A percentile compares a stretch with the other conserved stretches of the same genome.
Conservation (phyloP, 495 filamentous ascomycete species). For the Jackrogersella minutella region DNA sequence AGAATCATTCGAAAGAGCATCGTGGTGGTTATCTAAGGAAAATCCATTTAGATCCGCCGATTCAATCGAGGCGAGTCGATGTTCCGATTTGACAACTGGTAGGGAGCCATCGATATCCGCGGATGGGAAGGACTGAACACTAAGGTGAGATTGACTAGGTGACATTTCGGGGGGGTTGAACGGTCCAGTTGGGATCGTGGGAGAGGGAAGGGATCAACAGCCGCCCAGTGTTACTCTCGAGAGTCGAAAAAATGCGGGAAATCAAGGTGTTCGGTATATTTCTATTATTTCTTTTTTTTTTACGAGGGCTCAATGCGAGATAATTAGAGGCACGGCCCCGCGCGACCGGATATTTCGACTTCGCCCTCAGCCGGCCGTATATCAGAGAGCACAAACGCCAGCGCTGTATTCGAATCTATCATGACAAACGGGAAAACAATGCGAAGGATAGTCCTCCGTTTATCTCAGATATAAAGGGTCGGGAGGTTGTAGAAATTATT, state of each 20-base stretch:
- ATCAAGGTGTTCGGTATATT: too few species aligned
- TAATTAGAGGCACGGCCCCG: slow-evolving; percentile 30
- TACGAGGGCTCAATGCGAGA: slow-evolving; percentile 10
- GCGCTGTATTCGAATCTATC: slow-evolving; percentile 31
- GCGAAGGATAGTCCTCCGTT: slow-evolving; percentile 11
- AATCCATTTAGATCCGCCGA: slow-evolving; percentile 44
- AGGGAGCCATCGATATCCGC: slow-evolving; percentile 43
- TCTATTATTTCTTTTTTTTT: too few species aligned
- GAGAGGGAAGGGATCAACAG: slow-evolving; percentile 40
- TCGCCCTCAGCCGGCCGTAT: slow-evolving; percentile 41
- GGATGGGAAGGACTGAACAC: slow-evolving; percentile 40
- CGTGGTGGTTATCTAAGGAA: slow-evolving; percentile 43
- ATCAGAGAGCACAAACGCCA: slow-evolving; percentile 40
- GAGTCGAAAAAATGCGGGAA: slow-evolving; percentile 7
- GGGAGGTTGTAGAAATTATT: neutral
- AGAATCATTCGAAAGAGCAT: slow-evolving; percentile 37
- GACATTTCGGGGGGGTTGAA: slow-evolving; percentile 43
- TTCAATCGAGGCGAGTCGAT: slow-evolving; percentile 32
- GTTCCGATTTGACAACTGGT: slow-evolving; percentile 37
- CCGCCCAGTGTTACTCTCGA: slow-evolving; percentile 32
- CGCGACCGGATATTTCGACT: slow-evolving; percentile 41
- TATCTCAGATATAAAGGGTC: neutral
- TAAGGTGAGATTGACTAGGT: slow-evolving; percentile 44
- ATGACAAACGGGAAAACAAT: slow-evolving; percentile 33
- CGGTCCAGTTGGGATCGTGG: slow-evolving; percentile 16